Evolutionary conservation across 1,284 basidiomycete species (phyloP).

Genomic region (Anthracocystis setariae): DNA sequence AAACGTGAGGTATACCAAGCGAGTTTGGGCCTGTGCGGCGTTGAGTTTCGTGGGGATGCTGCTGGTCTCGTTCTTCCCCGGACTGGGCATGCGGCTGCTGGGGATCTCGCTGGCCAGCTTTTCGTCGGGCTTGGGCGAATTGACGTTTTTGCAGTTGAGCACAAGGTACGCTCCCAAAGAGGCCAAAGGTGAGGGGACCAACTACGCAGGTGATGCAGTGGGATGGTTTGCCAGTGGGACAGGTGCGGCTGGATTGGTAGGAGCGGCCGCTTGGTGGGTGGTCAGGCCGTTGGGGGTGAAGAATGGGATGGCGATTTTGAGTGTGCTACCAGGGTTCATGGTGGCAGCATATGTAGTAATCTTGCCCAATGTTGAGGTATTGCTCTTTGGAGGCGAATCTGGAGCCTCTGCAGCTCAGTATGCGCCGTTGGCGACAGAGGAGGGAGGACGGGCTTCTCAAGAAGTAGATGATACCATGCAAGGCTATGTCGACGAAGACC

Average conservation of each 20-base stretch:
- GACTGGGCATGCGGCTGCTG: conserved; percentile 77
- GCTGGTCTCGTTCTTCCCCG: conserved; percentile 80
- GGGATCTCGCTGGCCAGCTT: conserved; percentile 92
- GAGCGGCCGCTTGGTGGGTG: conserved; percentile 94
- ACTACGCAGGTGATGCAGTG: conserved; percentile 47
- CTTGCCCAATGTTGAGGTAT: conserved; percentile 35
- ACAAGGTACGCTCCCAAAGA: conserved; percentile 72
- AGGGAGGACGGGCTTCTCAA: not conserved
- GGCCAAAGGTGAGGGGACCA: conserved; percentile 15
- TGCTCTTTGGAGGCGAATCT: conserved; percentile 1
- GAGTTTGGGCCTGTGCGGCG: conserved; percentile 68
- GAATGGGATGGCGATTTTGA: conserved; percentile 75
- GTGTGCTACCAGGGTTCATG: conserved; percentile 59
- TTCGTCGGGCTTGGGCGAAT: conserved; percentile 90
- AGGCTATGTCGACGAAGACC: conserved; percentile 2
- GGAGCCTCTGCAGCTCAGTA: conserved; percentile 3
- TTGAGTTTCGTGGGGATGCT: conserved; percentile 64
- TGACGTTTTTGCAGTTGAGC: conserved; percentile 92
- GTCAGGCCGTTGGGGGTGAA: conserved; percentile 85
- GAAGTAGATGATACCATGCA: not conserved
- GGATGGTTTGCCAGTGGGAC: conserved; percentile 77
- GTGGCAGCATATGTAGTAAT: conserved; percentile 49
- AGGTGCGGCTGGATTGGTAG: conserved; percentile 90
- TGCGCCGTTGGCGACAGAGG: conserved; percentile 23
- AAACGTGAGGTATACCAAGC: conserved; percentile 49